phyloP scores from a whole-genome alignment of 345 rosid genomes.

The Camelina sativa region DNA sequence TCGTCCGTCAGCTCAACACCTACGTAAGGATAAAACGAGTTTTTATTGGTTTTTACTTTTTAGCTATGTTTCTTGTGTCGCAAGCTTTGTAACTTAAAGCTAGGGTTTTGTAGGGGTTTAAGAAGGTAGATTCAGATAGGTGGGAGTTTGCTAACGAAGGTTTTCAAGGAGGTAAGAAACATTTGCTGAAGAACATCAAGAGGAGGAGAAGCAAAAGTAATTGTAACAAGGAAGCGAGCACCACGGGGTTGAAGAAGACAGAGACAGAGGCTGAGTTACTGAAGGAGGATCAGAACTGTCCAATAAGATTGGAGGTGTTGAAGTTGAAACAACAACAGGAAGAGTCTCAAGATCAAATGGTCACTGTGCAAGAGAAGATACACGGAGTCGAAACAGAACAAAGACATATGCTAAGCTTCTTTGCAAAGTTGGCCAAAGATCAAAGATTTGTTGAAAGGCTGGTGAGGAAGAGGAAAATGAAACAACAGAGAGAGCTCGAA shows the following conservation, averaged over 20 bases:
- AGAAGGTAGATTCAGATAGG: slow-evolving; percentile 74
- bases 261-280: slow-evolving; percentile 46
- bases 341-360: slow-evolving; percentile 52
- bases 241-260: neutral
- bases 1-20: slow-evolving; percentile 73
- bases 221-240: slow-evolving; percentile 37
- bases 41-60: neutral
- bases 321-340: slow-evolving; percentile 65
- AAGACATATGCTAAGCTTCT: slow-evolving; percentile 64
- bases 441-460: slow-evolving; percentile 53
- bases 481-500: slow-evolving; percentile 22
- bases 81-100: neutral
- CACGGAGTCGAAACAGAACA: slow-evolving; percentile 58
- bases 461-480: slow-evolving; percentile 33
- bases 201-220: slow-evolving; percentile 68
- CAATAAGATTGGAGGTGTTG: slow-evolving; percentile 56
- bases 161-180: slow-evolving; percentile 73
- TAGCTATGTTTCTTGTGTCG: neutral
- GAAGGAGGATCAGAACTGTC: slow-evolving; percentile 51
- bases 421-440: slow-evolving; percentile 57
- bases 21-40: slow-evolving; percentile 49
- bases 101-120: slow-evolving; percentile 60
- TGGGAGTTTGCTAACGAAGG: slow-evolving; percentile 91
- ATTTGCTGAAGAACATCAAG: slow-evolving; percentile 70
- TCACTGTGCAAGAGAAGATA: slow-evolving; percentile 56